Percentiles rank a stretch among this genome's conserved stretches.
Conservation (phyloP, 1,284 basidiomycete genomes). For the Apiotrichum mycotoxinovorans region DNA sequence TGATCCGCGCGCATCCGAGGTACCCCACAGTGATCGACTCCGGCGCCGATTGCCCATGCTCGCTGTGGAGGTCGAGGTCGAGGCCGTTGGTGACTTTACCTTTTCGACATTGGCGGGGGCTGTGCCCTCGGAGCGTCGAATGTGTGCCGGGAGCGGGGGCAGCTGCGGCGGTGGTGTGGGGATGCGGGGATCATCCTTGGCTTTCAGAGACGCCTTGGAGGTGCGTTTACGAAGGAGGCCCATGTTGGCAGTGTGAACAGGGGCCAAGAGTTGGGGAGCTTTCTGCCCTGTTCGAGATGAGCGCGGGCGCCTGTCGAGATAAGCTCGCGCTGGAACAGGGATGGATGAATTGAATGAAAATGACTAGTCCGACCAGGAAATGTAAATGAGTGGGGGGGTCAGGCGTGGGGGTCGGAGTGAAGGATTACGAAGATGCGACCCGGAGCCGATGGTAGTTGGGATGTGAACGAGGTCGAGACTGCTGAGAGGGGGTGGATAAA, state of each 20-base stretch:
- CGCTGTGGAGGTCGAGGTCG: neutral
- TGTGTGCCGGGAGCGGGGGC: slow-evolving; percentile 19
- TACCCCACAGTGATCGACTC: slow-evolving; percentile 1
- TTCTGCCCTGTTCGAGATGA: too few species aligned
- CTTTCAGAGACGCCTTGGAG: slow-evolving; percentile 17
- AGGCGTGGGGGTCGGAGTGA: too few species aligned
- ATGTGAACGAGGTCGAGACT: too few species aligned
- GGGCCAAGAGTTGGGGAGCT: too few species aligned
- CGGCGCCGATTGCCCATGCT: neutral
- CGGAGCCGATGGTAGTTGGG: too few species aligned
- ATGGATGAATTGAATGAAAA: too few species aligned
- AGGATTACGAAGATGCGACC: too few species aligned
- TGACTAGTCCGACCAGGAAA: too few species aligned
- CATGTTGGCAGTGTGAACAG: slow-evolving; percentile 5
- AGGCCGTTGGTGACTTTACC: neutral
- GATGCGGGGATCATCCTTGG: slow-evolving; percentile 7
- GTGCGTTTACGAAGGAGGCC: slow-evolving; percentile 18
- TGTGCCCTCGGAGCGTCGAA: slow-evolving; percentile 10
- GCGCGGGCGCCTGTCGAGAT: neutral
- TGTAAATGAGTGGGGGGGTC: too few species aligned
- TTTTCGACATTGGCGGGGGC: too few species aligned
- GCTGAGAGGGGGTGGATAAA: too few species aligned
- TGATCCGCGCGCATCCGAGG: neutral
- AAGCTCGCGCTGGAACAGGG: neutral
- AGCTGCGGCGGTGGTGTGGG: slow-evolving; percentile 20